Evolutionary conservation across 2,329 filamentous ascomycete genomes (phyloP).

Genomic region (Akanthomyces uredinophilus): DNA sequence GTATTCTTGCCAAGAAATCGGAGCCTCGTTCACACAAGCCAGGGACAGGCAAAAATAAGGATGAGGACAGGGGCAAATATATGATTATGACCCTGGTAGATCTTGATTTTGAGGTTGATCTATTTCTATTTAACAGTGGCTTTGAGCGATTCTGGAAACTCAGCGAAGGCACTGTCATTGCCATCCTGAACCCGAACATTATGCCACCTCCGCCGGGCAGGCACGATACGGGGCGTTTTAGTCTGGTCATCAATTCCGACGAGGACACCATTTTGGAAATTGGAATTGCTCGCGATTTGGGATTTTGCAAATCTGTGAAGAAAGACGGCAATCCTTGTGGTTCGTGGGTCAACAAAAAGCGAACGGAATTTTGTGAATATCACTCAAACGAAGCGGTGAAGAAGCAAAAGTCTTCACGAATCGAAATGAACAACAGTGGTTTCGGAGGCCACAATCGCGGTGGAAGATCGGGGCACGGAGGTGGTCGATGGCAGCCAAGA

Average conservation of each 20-base stretch:
- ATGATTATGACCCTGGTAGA: constrained; percentile 89
- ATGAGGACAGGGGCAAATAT: constrained; percentile 70
- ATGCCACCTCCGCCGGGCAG: constrained; percentile 78
- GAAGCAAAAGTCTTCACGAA: constrained; percentile 59
- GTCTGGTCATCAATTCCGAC: constrained; percentile 76
- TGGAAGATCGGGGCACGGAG: constrained; percentile 18
- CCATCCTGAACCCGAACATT: constrained; percentile 84
- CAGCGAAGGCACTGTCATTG: constrained; percentile 83
- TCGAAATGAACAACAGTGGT: constrained; percentile 73
- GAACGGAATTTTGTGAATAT: constrained; percentile 88
- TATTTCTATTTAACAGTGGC: constrained; percentile 86
- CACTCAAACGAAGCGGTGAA: constrained; percentile 79
- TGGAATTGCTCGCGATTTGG: constrained; percentile 76
- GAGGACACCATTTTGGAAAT: constrained; percentile 89
- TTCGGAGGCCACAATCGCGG: constrained; percentile 33
- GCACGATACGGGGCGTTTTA: constrained; percentile 77
- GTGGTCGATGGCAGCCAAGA: constrained; percentile 20
- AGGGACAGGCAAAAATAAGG: constrained; percentile 35
- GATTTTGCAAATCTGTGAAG: constrained; percentile 79
- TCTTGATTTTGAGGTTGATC: constrained; percentile 81
- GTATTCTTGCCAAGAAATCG: constrained; percentile 83
- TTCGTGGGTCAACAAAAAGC: constrained; percentile 80
- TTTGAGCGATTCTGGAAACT: constrained; percentile 94
- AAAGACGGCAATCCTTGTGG: constrained; percentile 79
- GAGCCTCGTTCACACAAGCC: constrained; percentile 61